These are phyloP conservation scores for Nepenthes gracilis DNA, from an alignment of 148 eudicot genomes.

Conservation along the genomic window DNA sequence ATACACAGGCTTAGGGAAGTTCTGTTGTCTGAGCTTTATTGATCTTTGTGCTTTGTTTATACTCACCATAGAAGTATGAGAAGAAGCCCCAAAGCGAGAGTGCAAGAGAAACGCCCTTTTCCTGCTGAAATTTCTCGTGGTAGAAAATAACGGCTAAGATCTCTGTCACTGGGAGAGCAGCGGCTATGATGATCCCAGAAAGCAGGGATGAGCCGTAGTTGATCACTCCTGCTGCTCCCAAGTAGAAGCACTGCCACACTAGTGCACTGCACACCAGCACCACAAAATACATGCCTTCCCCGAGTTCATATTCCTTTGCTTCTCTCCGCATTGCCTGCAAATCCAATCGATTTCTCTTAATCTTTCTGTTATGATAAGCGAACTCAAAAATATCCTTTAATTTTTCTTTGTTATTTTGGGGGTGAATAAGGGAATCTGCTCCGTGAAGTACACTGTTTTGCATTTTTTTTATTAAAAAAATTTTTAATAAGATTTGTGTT, in stretches of 20 bases:
- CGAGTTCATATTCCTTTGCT: slow-evolving; percentile 32
- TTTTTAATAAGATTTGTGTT: no score
- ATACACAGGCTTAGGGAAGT: no score
- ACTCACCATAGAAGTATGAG: slow-evolving; percentile 58
- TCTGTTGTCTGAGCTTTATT: no score
- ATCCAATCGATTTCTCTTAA: neutral
- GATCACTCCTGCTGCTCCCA: slow-evolving; percentile 58
- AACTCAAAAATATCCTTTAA: no score
- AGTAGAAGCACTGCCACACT: slow-evolving; percentile 54
- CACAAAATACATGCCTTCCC: slow-evolving; percentile 24
- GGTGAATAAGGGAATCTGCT: no score
- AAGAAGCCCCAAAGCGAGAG: slow-evolving; percentile 68
- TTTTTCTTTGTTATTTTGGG: no score
- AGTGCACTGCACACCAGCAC: slow-evolving; percentile 30
- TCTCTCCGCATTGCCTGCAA: slow-evolving; percentile 43
- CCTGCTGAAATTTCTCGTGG: slow-evolving; percentile 46
- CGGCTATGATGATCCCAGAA: slow-evolving; percentile 41
- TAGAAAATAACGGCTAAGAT: slow-evolving; percentile 39
- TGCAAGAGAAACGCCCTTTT: slow-evolving; percentile 51
- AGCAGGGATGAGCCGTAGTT: slow-evolving; percentile 53
- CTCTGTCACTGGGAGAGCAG: slow-evolving; percentile 44
- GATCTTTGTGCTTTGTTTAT: slow-evolving; percentile 6
- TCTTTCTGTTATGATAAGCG: no score
- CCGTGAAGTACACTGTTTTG: no score
- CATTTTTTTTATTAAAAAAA: no score